Evolutionary conservation across 148 eudicot genomes (phyloP).

Genomic region (Cornus florida): DNA sequence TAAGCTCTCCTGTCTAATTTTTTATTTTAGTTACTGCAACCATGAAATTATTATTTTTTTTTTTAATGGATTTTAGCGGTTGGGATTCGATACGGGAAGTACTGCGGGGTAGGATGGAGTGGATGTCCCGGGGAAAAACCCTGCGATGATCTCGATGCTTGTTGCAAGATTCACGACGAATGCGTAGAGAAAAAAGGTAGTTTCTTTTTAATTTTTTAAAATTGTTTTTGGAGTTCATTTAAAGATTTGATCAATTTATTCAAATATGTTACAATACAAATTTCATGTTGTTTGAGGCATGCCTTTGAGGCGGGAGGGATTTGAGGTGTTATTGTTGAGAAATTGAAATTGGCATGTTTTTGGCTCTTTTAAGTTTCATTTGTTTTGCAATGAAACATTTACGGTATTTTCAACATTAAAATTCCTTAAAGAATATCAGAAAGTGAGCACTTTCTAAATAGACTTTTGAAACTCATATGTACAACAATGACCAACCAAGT

Average conservation of each 20-base stretch:
- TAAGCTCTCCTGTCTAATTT: slow-evolving; percentile 26
- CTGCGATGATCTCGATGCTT: slow-evolving; percentile 94
- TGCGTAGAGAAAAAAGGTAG: slow-evolving; percentile 79
- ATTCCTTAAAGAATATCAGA: too few relatives aligned
- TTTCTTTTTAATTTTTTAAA: neutral
- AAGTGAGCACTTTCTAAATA: too few relatives aligned
- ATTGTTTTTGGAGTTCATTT: neutral
- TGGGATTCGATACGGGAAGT: slow-evolving; percentile 89
- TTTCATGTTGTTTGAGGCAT: neutral
- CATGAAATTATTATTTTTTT: neutral
- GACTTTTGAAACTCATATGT: too few relatives aligned
- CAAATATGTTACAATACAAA: too few relatives aligned
- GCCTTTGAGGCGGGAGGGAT: too few relatives aligned
- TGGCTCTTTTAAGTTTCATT: too few relatives aligned
- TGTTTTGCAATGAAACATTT: too few relatives aligned
- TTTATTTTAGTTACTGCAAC: too few relatives aligned
- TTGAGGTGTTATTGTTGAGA: too few relatives aligned
- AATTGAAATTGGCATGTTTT: too few relatives aligned
- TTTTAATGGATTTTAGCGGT: slow-evolving; percentile 39
- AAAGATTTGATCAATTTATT: neutral
- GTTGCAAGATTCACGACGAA: slow-evolving; percentile 86
- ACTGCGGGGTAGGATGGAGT: slow-evolving; percentile 90
- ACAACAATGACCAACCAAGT: too few relatives aligned
- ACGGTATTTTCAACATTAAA: too few relatives aligned
- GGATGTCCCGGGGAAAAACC: slow-evolving; percentile 95